Conservation (phyloP, 768 basidiomycete species). For the Dioszegia crocea region DNA sequence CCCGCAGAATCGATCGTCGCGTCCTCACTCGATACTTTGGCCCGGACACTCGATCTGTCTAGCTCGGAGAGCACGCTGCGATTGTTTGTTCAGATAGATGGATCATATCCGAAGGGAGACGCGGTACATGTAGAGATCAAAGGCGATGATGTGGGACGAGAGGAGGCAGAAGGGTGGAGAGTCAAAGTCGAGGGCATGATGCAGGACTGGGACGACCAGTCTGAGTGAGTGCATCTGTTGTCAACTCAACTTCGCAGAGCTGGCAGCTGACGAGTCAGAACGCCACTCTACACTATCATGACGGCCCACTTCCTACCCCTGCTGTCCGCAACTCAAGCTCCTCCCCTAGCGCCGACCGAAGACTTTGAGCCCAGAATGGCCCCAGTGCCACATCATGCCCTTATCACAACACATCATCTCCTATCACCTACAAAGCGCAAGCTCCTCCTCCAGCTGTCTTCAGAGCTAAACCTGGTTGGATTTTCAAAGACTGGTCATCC, state of each 20-base stretch:
- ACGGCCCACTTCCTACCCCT: conserved; percentile 60
- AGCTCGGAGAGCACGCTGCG: conserved; percentile 39
- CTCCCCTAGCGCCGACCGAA: not conserved
- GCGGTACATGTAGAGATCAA: conserved; percentile 30
- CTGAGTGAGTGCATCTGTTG: conserved; percentile 26
- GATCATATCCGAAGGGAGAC: conserved; percentile 37
- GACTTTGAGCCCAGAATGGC: not conserved
- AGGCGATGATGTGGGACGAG: conserved; percentile 31
- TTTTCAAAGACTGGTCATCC: conserved; percentile 75
- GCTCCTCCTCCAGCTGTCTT: conserved; percentile 59
- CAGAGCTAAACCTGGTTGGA: conserved; percentile 58
- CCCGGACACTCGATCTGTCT: conserved; percentile 19
- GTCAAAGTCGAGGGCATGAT: conserved; percentile 29
- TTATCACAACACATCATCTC: conserved; percentile 69
- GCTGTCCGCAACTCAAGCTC: conserved; percentile 39
- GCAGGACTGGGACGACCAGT: conserved; percentile 32
- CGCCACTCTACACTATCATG: conserved; percentile 61
- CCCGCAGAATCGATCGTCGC: conserved; percentile 55
- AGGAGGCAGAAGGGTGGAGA: conserved; percentile 41
- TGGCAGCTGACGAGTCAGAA: conserved; percentile 55
- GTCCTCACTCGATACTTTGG: conserved; percentile 11
- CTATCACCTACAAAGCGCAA: conserved; percentile 55
- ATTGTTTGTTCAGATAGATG: conserved; percentile 16
- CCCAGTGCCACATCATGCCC: conserved; percentile 56
- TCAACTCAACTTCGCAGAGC: conserved; percentile 53